These are phyloP conservation scores for Ophiosphaerella herpotricha DNA, from an alignment of 2,329 filamentous ascomycete species.

Conservation along the genomic window DNA sequence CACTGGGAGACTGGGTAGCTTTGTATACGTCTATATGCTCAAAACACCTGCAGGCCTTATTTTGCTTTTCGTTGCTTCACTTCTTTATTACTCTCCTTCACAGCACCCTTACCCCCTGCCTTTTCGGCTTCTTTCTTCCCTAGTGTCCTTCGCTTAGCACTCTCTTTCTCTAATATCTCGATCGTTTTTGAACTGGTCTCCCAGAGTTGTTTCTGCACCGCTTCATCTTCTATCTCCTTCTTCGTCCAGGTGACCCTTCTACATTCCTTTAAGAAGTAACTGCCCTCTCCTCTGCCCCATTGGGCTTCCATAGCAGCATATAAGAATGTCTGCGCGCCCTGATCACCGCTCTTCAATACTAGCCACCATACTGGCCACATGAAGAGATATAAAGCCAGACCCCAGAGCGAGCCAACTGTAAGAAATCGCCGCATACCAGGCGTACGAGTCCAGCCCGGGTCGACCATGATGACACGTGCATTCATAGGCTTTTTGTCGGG, in stretches of 20 bases:
- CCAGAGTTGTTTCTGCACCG: constrained; percentile 84
- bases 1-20: too few relatives aligned
- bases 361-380: constrained; percentile 86
- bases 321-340: constrained; percentile 85
- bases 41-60: neutral
- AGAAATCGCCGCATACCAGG: constrained; percentile 88
- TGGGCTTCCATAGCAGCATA: constrained; percentile 82
- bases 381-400: constrained; percentile 74
- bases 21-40: too few relatives aligned
- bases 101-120: constrained; percentile 22
- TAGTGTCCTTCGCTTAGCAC: constrained; percentile 65
- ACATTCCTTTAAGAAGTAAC: constrained; percentile 87
- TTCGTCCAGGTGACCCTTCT: constrained; percentile 73
- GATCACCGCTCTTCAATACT: constrained; percentile 79
- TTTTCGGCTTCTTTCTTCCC: constrained; percentile 59
- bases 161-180: constrained; percentile 78
- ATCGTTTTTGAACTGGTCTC: constrained; percentile 81
- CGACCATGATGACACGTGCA: constrained; percentile 80
- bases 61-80: constrained; percentile 32
- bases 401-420: constrained; percentile 80
- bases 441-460: constrained; percentile 83
- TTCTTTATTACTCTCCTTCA: constrained; percentile 20
- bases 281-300: constrained; percentile 68
- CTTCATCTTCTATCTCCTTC: constrained; percentile 76
- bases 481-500: constrained; percentile 84